A percentile compares a stretch with the other conserved stretches of the same genome.
Conservation (phyloP, 164 flowering plant species). For the Vitis riparia region DNA sequence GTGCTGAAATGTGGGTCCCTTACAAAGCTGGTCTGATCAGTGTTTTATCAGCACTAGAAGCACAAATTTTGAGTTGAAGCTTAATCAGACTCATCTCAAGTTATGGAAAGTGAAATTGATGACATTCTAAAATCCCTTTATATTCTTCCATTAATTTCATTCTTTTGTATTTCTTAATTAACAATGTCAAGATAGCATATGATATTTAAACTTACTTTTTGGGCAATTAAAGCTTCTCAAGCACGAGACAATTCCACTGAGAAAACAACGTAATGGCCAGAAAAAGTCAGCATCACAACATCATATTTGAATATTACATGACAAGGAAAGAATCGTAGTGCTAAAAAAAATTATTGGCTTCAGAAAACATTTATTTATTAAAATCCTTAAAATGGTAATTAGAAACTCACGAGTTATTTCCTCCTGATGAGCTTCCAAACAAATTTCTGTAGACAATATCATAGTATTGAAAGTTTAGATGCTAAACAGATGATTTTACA, state of each 20-base stretch:
- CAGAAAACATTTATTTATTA: neutral
- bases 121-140: no score
- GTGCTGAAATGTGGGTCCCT: no score
- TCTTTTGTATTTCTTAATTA: no score
- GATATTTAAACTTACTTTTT: slow-evolving; percentile 31
- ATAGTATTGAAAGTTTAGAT: neutral
- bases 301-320: neutral
- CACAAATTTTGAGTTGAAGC: neutral
- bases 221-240: slow-evolving; percentile 25
- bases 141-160: no score
- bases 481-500: neutral
- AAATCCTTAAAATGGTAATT: neutral
- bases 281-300: slow-evolving; percentile 10
- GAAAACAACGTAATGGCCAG: slow-evolving; percentile 6
- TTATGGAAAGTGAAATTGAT: no score
- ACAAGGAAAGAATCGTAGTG: neutral
- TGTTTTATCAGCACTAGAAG: no score
- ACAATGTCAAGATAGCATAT: neutral
- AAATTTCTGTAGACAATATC: slow-evolving; percentile 17
- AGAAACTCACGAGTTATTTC: slow-evolving; percentile 23
- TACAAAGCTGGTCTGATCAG: no score
- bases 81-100: no score
- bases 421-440: slow-evolving; percentile 25
- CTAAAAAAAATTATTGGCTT: no score
- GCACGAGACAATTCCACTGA: slow-evolving; percentile 37